Evolutionary conservation across 495 filamentous ascomycete species (phyloP).

Genomic region (Penicillium maclennaniae): DNA sequence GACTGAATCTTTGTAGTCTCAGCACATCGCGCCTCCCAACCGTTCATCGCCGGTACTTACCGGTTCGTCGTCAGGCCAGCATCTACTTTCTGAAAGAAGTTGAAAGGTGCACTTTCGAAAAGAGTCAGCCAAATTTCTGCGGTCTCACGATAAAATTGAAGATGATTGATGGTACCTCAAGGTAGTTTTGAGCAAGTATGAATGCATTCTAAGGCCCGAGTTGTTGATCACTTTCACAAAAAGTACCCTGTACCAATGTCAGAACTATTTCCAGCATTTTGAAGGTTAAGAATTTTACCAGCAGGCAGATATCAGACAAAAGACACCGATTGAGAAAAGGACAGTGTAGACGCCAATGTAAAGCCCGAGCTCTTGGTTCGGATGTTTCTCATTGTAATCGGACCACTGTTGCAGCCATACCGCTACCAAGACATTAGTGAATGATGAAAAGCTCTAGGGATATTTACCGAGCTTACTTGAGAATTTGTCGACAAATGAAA

Average conservation of each 20-base stretch:
- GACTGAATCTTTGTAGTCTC: conserved; percentile 4
- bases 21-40: background rate
- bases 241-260: conserved; percentile 18
- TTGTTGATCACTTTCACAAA: conserved; percentile 23
- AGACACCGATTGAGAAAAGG: conserved; percentile 25
- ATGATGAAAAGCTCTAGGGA: background rate
- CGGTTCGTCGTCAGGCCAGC: conserved; percentile 14
- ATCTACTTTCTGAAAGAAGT: conserved; percentile 27
- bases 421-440: conserved; percentile 18
- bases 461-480: background rate
- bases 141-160: background rate
- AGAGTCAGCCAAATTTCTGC: background rate
- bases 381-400: conserved; percentile 26
- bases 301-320: conserved; percentile 25
- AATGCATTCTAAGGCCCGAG: conserved; percentile 28
- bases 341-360: conserved; percentile 47
- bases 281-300: conserved; percentile 18
- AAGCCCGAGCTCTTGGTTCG: conserved; percentile 31
- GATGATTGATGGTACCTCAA: background rate
- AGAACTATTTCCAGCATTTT: background rate
- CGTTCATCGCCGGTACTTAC: background rate
- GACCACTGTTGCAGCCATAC: conserved; percentile 49
- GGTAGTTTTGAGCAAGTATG: conserved; percentile 24
- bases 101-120: conserved; percentile 31
- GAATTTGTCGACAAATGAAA: background rate